Conservation (phyloP, 129 eudicot genomes). For the Glebionis coronaria region DNA sequence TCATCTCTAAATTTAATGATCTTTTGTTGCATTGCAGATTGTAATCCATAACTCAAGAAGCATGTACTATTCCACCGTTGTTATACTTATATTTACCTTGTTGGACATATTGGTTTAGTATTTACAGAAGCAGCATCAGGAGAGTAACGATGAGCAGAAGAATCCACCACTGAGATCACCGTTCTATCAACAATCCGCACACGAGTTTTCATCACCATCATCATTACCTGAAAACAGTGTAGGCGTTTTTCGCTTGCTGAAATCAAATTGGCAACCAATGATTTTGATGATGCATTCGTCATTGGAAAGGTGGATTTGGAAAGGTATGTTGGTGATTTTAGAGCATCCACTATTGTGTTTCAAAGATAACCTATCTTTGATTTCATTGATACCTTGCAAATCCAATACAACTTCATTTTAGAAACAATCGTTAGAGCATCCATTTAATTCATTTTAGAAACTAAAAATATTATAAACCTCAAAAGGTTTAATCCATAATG, state of each 20-base stretch:
- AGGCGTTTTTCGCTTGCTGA: conserved; percentile 17
- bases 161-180: background rate
- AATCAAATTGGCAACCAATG: conserved; percentile 7
- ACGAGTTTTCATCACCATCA: background rate
- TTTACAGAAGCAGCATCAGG: conserved; percentile 1
- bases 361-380: too few relatives aligned
- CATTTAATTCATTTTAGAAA: too few relatives aligned
- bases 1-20: too few relatives aligned
- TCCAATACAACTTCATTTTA: conserved; percentile 34
- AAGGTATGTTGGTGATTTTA: too few relatives aligned
- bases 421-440: too few relatives aligned
- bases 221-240: background rate
- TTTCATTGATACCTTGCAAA: conserved; percentile 31
- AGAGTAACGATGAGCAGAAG: background rate
- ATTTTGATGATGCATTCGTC: conserved; percentile 15
- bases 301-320: conserved; percentile 20
- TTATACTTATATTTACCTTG: background rate
- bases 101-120: conserved; percentile 1
- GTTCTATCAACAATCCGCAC: too few relatives aligned
- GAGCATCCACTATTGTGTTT: too few relatives aligned
- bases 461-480: too few relatives aligned
- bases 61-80: conserved; percentile 3
- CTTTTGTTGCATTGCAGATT: background rate
- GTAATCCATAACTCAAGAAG: background rate
- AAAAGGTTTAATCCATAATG: too few relatives aligned